These are phyloP conservation scores for Pythium phragmitis DNA, from an alignment of 352 stramenopile genomes.

Conservation along the genomic window DNA sequence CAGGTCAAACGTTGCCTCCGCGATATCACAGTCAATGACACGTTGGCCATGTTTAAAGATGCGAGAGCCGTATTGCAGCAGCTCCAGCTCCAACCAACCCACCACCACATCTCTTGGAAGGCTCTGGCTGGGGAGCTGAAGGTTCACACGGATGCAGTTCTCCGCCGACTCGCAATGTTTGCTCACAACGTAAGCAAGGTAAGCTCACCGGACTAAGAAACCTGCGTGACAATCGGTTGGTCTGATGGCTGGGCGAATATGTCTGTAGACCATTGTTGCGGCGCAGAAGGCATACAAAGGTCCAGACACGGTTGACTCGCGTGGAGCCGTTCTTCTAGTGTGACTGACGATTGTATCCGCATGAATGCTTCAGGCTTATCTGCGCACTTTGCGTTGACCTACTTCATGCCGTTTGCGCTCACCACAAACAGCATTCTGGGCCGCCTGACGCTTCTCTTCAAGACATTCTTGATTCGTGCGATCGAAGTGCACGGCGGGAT, in stretches of 20 bases:
- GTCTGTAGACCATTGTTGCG: conserved; percentile 38
- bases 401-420: conserved; percentile 85
- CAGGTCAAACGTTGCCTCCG: conserved; percentile 70
- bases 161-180: conserved; percentile 45
- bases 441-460: conserved; percentile 58
- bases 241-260: neutral
- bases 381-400: conserved; percentile 81
- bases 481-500: conserved; percentile 71
- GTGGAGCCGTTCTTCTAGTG: conserved; percentile 19
- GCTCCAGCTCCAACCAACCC: conserved; percentile 41
- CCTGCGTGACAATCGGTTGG: neutral
- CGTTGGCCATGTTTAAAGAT: conserved; percentile 41
- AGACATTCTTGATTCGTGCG: conserved; percentile 54
- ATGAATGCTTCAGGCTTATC: conserved; percentile 30
- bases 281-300: conserved; percentile 78
- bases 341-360: neutral
- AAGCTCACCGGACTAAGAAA: neutral
- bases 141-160: conserved; percentile 38
- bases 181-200: conserved; percentile 35
- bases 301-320: neutral
- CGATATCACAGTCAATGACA: conserved; percentile 39
- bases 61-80: conserved; percentile 41
- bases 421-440: conserved; percentile 77
- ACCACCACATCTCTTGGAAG: conserved; percentile 83
- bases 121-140: conserved; percentile 63